phyloP scores from a whole-genome alignment of 768 basidiomycete species.

The Trametes villosa region DNA sequence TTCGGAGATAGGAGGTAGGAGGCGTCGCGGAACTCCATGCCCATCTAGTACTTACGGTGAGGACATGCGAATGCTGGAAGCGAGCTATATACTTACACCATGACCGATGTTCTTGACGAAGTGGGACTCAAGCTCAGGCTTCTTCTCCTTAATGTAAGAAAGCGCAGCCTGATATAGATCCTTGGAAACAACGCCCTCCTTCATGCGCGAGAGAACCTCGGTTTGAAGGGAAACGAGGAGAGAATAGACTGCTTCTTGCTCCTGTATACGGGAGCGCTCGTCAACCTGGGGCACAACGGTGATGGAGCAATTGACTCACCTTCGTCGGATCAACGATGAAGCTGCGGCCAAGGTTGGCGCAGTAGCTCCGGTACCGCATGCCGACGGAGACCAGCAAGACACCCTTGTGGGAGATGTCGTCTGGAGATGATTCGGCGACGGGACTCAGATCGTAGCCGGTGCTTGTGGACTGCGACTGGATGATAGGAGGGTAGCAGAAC shows the following conservation, averaged over 20 bases:
- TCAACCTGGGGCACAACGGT: constrained; percentile 9
- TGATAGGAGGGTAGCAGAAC: constrained; percentile 94
- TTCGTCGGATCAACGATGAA: constrained; percentile 95
- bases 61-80: not conserved
- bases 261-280: constrained; percentile 47
- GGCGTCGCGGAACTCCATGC: constrained; percentile 93
- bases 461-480: constrained; percentile 87
- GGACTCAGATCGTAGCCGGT: constrained; percentile 88
- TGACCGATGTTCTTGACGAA: constrained; percentile 92
- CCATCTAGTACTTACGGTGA: constrained; percentile 61
- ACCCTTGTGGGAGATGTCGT: constrained; percentile 84
- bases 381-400: constrained; percentile 89
- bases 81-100: constrained; percentile 56
- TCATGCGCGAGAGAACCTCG: constrained; percentile 75
- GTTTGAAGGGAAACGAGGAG: constrained; percentile 78
- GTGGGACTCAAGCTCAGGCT: constrained; percentile 79
- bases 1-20: constrained; percentile 82
- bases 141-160: constrained; percentile 72
- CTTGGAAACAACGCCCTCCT: constrained; percentile 73
- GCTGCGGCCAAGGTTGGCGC: constrained; percentile 89
- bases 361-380: constrained; percentile 91
- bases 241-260: constrained; percentile 89
- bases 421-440: constrained; percentile 82
- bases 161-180: constrained; percentile 84
- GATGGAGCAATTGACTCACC: constrained; percentile 48